Evolutionary conservation across 2,329 filamentous ascomycete genomes (phyloP), one percentile per base, ranked within the genome.

Genomic region (Pseudocercospora pini-densiflorae): DNA sequence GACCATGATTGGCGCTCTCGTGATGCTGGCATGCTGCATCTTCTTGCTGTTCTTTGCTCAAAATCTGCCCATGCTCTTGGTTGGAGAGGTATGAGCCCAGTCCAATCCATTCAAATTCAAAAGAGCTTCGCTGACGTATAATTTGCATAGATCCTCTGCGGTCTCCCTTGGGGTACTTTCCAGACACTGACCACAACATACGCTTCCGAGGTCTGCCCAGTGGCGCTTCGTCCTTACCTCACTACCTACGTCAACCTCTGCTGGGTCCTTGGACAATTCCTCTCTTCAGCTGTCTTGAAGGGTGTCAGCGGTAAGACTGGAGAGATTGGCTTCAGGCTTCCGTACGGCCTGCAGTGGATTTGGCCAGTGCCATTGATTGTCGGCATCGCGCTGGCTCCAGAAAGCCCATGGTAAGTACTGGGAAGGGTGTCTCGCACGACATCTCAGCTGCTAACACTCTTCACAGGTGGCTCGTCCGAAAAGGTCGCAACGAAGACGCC

Each of bases 181-280:
- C 71, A 74, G 31, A 74, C 71, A 2, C 71, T 81, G 27, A 77
- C 79, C 9, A 79, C 86, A 68, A 89, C 88, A 0, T 92, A 92
- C 73, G 89, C 89, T 31, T 88, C 88, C 62, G 90, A 92, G 72
- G 84, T 89, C 14, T 86, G 85, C 36, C 88, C 88, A 3, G 79
- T 86, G 51, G 82, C 83, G 1, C 81, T 89, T 47, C 82, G 88
- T 14, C 85, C 84, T 12, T 84, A 86, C 62, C 78, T 88, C 12
- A 88, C 87, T 1, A 85, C 85, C 12, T 89, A 85, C 64, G 85
- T 88, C 64, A 89, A 88, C 70, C 77, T 89, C 27, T 88, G 86
- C 71, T 89, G 87, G 78, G 86, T 87, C 58, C 85, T 86, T n/a
- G 87, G 87, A 1, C 87, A 88, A 71, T 81, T 89, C 9, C 77